Evolutionary conservation across 2,329 filamentous ascomycete species (phyloP), one percentile per base, ranked within the genome.

Genomic region (Alternaria sp.): DNA sequence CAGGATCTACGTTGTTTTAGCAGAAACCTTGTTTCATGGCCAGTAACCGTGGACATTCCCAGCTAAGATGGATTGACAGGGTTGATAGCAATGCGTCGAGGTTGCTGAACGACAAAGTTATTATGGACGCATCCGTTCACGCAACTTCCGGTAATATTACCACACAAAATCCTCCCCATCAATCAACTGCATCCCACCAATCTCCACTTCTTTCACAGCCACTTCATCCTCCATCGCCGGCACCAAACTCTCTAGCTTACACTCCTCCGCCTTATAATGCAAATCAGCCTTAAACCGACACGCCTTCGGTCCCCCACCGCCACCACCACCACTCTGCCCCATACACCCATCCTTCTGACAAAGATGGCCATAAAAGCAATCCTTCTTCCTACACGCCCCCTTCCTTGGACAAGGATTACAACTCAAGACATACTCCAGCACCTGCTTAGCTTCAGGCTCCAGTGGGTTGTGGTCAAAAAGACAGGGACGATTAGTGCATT

Each of bases 341-440:
- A 48, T 36, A 45, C 75, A 78, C 2, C 63, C 71, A 12, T 68
- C 62, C 30, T 72, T 78, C 59, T 80, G 80, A 62, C 81, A 83
- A 3, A 81, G 60, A 61, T 86, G 85, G 0, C 84, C 85, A 41
- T 80, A 73, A 36, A 78, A 75, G 67, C 85, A 86, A 30, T 80
- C 76, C 0, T 71, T 61, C 4, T 72, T 70, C 10, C 84, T 80
- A 61, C 85, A 86, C 0, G 53, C 66, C 2, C 78, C 75, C 22
- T 77, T 80, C 3, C 69, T 63, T 2, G 76, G 67, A 64, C 85
- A 86, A 1, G 81, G 79, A 27, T 75, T 78, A 45, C 78, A 78
- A 27, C 80, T 80, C 1, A 82, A 74, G n/a, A 85, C 79, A 52
- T 80, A 80, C 55, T 78, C 77, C 18, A 86, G 75, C 2, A 81